Evolutionary conservation across 2,329 filamentous ascomycete species (phyloP).

Genomic region (Ophiocordyceps camponoti-floridani): DNA sequence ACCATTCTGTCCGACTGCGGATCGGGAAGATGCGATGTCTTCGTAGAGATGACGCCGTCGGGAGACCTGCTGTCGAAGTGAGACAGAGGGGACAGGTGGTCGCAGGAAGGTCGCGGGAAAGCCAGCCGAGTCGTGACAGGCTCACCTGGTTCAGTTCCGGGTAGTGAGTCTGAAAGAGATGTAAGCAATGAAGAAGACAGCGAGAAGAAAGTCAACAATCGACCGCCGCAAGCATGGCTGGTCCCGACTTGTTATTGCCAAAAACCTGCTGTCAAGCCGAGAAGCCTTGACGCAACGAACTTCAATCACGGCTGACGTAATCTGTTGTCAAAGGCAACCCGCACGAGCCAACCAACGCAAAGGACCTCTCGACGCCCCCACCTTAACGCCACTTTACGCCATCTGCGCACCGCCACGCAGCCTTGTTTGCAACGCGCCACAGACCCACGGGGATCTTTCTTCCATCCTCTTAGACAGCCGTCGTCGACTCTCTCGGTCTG

Average conservation of each 20-base stretch:
- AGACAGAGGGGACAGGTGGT: background rate
- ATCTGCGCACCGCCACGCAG: background rate
- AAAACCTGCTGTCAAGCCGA: background rate
- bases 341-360: background rate
- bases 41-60: background rate
- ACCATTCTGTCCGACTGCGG: conserved; percentile 25
- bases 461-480: background rate
- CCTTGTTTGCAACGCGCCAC: conserved; percentile 1
- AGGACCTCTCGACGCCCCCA: background rate
- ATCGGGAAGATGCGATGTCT: no score
- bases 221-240: no score
- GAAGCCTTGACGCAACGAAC: background rate
- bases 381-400: background rate
- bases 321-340: background rate
- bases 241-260: background rate
- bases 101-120: background rate
- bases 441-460: background rate
- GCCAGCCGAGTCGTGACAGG: background rate
- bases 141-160: background rate
- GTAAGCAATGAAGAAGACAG: background rate
- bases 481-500: background rate
- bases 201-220: background rate
- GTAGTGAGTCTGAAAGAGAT: background rate
- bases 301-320: background rate
- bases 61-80: background rate